A percentile compares a stretch with the other conserved stretches of the same genome.
phyloP scores from a whole-genome alignment of 2,329 filamentous ascomycete species.

The Pseudogymnoascus sp. region DNA sequence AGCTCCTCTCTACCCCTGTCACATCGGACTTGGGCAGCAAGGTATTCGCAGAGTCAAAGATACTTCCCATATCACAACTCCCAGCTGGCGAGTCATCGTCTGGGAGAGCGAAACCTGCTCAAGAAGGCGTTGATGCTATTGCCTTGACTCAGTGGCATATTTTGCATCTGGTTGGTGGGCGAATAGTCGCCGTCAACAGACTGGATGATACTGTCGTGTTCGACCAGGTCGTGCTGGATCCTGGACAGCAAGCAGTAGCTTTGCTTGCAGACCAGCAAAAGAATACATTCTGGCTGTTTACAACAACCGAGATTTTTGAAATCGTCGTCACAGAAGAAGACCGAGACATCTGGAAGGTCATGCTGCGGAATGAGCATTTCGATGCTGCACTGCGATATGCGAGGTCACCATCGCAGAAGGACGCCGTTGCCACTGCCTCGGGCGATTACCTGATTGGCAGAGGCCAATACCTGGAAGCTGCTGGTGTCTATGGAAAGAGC shows the following conservation, averaged over 20 bases:
- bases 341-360: conserved; percentile 88
- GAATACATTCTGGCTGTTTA: conserved; percentile 97
- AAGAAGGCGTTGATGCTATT: conserved; percentile 71
- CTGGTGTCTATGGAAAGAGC: conserved; percentile 84
- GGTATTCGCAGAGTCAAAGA: conserved; percentile 71
- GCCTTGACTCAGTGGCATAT: conserved; percentile 92
- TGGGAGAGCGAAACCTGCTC: conserved; percentile 55
- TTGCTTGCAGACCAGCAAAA: conserved; percentile 86
- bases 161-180: conserved; percentile 71
- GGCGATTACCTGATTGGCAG: conserved; percentile 81
- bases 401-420: conserved; percentile 70
- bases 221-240: conserved; percentile 77
- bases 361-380: conserved; percentile 80
- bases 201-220: conserved; percentile 81
- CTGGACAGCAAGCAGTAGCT: conserved; percentile 71
- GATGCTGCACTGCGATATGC: conserved; percentile 83
- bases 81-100: conserved; percentile 58
- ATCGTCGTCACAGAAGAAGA: conserved; percentile 86
- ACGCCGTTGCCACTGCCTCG: conserved; percentile 84
- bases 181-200: conserved; percentile 78
- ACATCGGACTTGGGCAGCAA: conserved; percentile 61
- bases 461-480: conserved; percentile 77
- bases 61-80: conserved; percentile 68
- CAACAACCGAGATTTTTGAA: conserved; percentile 83
- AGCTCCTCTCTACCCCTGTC: conserved; percentile 55